Conservation (phyloP, 2,329 filamentous ascomycete species). For the Monilinia fructigena region DNA sequence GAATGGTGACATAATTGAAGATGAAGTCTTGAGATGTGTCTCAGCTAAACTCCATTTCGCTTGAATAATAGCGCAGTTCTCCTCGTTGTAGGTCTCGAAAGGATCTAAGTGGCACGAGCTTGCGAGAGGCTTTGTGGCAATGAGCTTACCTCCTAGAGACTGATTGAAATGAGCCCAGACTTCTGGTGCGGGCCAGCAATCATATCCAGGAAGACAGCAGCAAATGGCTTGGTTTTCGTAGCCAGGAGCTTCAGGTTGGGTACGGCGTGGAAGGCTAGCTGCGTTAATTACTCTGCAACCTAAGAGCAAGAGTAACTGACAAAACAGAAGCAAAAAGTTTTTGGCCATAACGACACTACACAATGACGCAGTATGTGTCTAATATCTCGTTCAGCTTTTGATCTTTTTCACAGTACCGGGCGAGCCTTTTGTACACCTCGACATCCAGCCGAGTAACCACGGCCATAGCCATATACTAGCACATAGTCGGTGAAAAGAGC, state of each 20-base stretch:
- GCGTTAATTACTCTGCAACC: background rate
- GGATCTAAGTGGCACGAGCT: constrained; percentile 23
- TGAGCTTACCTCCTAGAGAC: constrained; percentile 25
- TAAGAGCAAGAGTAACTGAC: background rate
- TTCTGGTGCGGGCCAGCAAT: constrained; percentile 25
- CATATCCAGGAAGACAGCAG: constrained; percentile 25
- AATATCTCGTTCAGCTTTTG: background rate
- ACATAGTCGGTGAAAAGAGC: background rate
- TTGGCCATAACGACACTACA: background rate
- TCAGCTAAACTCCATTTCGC: background rate
- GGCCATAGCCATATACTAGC: background rate
- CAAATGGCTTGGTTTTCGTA: background rate
- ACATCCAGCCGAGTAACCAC: background rate
- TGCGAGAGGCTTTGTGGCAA: constrained; percentile 25
- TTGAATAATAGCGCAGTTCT: constrained; percentile 22
- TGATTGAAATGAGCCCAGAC: constrained; percentile 28
- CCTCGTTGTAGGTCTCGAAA: background rate
- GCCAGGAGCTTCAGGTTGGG: background rate
- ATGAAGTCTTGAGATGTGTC: constrained; percentile 33
- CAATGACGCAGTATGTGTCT: background rate
- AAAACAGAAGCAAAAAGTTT: background rate
- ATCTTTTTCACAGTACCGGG: background rate
- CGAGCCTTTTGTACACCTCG: background rate
- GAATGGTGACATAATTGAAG: constrained; percentile 43
- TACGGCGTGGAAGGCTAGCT: background rate